Percentiles rank a stretch among this genome's conserved stretches.
phyloP scores from a whole-genome alignment of 495 filamentous ascomycete genomes.

The Aspergillus diversus region DNA sequence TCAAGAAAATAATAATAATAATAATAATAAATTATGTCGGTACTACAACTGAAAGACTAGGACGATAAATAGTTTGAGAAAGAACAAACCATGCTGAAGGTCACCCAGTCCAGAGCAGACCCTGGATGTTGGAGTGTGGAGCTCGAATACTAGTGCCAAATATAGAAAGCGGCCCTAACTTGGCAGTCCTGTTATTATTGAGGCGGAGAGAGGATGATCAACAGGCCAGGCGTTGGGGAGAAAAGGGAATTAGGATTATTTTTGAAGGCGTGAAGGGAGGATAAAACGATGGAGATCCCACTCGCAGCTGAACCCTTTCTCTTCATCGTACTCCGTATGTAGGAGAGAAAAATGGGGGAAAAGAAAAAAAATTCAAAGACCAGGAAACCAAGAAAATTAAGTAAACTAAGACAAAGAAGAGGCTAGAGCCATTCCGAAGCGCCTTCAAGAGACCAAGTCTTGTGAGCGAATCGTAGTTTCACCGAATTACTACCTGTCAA shows the following conservation, averaged over 20 bases:
- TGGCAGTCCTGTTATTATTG: neutral
- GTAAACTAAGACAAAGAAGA: neutral
- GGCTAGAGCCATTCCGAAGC: slow-evolving; percentile 3
- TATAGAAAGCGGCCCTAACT: slow-evolving; percentile 11
- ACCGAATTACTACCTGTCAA: slow-evolving; percentile 7
- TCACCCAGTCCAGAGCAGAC: neutral
- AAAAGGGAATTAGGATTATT: too few species aligned
- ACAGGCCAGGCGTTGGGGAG: neutral
- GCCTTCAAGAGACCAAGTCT: neutral
- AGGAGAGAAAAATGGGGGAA: neutral
- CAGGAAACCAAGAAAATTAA: neutral
- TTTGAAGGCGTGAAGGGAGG: too few species aligned
- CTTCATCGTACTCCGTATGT: too few species aligned
- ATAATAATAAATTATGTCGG: slow-evolving; percentile 8
- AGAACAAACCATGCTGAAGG: slow-evolving; percentile 1
- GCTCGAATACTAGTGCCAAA: slow-evolving; percentile 8
- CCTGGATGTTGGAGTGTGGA: slow-evolving; percentile 14
- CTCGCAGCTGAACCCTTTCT: too few species aligned
- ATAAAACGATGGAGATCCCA: too few species aligned
- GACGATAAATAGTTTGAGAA: slow-evolving; percentile 7
- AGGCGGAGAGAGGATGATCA: neutral
- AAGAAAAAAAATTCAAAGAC: neutral
- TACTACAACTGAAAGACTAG: neutral
- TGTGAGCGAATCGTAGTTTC: slow-evolving; percentile 3
- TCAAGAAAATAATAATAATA: neutral